phyloP scores from a whole-genome alignment of 352 stramenopile genomes.

The Globisporangium echinulatum region DNA sequence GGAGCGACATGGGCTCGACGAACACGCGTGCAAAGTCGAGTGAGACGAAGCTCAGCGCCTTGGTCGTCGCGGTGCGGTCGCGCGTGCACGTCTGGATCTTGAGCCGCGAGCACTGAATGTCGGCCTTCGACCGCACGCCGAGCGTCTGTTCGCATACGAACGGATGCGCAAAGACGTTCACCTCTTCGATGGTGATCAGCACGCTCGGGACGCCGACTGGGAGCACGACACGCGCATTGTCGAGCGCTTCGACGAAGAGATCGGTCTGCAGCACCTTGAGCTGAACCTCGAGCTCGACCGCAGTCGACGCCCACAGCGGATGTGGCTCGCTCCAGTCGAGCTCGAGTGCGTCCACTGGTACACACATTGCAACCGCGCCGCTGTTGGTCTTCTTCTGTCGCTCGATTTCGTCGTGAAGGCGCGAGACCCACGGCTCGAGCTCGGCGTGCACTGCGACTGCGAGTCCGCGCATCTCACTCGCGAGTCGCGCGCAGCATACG shows the following conservation, averaged over 20 bases:
- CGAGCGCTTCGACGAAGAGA: constrained; percentile 24
- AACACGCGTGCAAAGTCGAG: constrained; percentile 67
- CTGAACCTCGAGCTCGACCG: constrained; percentile 46
- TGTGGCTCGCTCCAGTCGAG: too few species aligned
- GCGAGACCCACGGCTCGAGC: constrained; percentile 16
- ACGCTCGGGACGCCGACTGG: constrained; percentile 40
- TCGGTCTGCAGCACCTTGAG: constrained; percentile 50
- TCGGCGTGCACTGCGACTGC: background rate
- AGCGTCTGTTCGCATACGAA: constrained; percentile 40
- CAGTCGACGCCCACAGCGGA: constrained; percentile 12
- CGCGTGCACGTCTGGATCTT: constrained; percentile 34
- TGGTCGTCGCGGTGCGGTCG: constrained; percentile 15
- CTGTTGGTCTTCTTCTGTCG: too few species aligned
- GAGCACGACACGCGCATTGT: constrained; percentile 35
- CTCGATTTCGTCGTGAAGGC: constrained; percentile 8
- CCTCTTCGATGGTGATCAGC: constrained; percentile 39
- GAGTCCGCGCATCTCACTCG: constrained; percentile 8
- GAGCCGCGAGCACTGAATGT: constrained; percentile 55
- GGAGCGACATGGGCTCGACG: constrained; percentile 33
- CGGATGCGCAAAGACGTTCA: constrained; percentile 49
- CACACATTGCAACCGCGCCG: background rate
- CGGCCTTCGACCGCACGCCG: constrained; percentile 52
- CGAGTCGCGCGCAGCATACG: constrained; percentile 4
- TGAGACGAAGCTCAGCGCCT: constrained; percentile 39
- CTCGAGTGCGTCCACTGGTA: background rate